These are phyloP conservation scores for Vaccinium myrtillus DNA, from an alignment of 148 eudicot species.

Conservation along the genomic window DNA sequence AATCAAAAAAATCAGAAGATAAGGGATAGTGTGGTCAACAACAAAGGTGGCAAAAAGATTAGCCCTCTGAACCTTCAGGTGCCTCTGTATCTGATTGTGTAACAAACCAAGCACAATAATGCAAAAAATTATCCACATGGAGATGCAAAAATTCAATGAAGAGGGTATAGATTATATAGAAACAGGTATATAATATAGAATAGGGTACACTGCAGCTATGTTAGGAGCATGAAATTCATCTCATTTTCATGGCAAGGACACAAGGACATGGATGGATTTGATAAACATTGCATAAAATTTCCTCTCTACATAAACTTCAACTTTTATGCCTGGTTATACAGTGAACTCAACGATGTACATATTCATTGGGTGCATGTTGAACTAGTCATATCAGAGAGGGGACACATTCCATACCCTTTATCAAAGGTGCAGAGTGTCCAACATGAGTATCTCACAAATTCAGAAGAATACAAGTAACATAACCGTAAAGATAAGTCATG, in stretches of 20 bases:
- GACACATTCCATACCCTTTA: not conserved
- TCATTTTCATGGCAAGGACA: not conserved
- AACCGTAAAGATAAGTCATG: not conserved
- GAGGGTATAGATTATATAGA: not conserved
- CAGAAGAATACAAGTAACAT: not conserved
- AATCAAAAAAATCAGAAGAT: constrained; percentile 21
- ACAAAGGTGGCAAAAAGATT: not conserved
- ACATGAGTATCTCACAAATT: not conserved
- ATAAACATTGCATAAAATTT: not conserved
- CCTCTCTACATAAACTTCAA: not conserved
- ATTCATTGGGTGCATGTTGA: not conserved
- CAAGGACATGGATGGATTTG: not conserved
- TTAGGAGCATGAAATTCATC: not conserved
- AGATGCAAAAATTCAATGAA: not conserved
- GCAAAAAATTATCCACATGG: not conserved
- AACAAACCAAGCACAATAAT: not conserved
- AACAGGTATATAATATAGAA: not conserved
- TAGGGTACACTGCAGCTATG: not conserved
- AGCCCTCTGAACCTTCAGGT: not conserved
- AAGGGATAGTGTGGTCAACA: not conserved
- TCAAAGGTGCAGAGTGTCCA: not conserved
- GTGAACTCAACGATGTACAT: not conserved
- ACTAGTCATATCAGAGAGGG: not conserved
- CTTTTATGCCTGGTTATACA: not conserved
- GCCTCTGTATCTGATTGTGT: not conserved